A percentile compares a stretch with the other conserved stretches of the same genome.
Evolutionary conservation across 495 filamentous ascomycete species (phyloP).

Genomic region (Penicillium ochrochloron): DNA sequence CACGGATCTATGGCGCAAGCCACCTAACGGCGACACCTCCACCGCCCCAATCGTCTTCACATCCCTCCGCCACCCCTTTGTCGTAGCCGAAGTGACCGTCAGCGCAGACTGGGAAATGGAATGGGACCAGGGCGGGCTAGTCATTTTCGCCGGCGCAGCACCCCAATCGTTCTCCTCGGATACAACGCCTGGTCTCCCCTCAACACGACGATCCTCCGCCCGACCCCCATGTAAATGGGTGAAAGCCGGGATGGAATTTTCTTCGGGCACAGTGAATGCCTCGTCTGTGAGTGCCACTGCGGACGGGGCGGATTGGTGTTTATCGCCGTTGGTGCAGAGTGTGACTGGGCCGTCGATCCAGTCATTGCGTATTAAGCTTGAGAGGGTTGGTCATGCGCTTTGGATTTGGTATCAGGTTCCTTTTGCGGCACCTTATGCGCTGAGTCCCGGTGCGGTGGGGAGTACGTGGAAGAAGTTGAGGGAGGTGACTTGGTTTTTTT

Average conservation of each 20-base stretch:
- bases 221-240: constrained; percentile 59
- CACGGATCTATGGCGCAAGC: constrained; percentile 59
- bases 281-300: constrained; percentile 60
- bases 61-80: constrained; percentile 55
- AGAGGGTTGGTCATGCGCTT: constrained; percentile 58
- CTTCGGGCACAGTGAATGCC: constrained; percentile 54
- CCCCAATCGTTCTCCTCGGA: constrained; percentile 46
- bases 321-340: constrained; percentile 48
- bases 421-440: constrained; percentile 39
- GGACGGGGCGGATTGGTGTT: constrained; percentile 62
- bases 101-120: constrained; percentile 63
- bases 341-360: constrained; percentile 31
- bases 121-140: constrained; percentile 72
- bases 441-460: constrained; percentile 46
- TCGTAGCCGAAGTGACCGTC: constrained; percentile 63
- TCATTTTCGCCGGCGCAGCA: constrained; percentile 75
- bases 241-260: constrained; percentile 63
- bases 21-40: constrained; percentile 57
- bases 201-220: constrained; percentile 14
- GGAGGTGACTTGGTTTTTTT: constrained; percentile 65
- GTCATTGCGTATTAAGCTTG: constrained; percentile 61
- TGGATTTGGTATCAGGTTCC: constrained; percentile 63
- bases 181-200: constrained; percentile 11
- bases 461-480: constrained; percentile 61
- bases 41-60: constrained; percentile 64